phyloP scores from a whole-genome alignment of 306 rosid genomes.

The Cyclanthera cordifolia region DNA sequence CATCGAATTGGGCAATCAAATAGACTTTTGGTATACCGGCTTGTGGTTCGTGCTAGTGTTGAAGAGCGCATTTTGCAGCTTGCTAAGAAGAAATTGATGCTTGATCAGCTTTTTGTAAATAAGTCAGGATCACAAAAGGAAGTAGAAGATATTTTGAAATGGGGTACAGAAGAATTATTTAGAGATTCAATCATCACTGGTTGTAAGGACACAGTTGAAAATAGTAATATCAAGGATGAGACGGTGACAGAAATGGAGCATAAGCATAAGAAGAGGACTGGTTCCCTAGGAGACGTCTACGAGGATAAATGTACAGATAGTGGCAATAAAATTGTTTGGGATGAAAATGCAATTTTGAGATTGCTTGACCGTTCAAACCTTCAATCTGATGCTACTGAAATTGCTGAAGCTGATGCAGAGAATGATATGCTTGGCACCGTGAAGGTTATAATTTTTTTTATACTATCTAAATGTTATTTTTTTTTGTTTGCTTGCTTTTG shows the following conservation, averaged over 20 bases:
- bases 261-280: constrained; percentile 82
- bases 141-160: constrained; percentile 90
- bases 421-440: constrained; percentile 93
- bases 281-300: constrained; percentile 92
- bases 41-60: constrained; percentile 97
- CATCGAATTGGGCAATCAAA: constrained; percentile 99
- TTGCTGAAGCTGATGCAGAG: constrained; percentile 81
- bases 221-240: constrained; percentile 63
- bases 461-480: constrained; percentile 17
- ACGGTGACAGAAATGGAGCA: constrained; percentile 52
- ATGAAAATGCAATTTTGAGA: constrained; percentile 84
- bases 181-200: constrained; percentile 47
- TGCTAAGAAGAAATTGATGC: constrained; percentile 98
- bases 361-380: constrained; percentile 89
- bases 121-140: constrained; percentile 96
- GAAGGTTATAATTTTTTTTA: constrained; percentile 50
- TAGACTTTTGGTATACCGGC: constrained; percentile 91
- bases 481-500: background rate
- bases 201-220: constrained; percentile 53
- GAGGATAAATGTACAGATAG: constrained; percentile 84
- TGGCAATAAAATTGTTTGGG: constrained; percentile 76
- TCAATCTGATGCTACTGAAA: constrained; percentile 64
- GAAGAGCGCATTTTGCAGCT: constrained; percentile 99
- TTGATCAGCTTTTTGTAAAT: constrained; percentile 95
- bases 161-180: constrained; percentile 99